A percentile compares a stretch with the other conserved stretches of the same genome.
Evolutionary conservation across 1,284 basidiomycete genomes (phyloP).

Genomic region (Cyathus olla): DNA sequence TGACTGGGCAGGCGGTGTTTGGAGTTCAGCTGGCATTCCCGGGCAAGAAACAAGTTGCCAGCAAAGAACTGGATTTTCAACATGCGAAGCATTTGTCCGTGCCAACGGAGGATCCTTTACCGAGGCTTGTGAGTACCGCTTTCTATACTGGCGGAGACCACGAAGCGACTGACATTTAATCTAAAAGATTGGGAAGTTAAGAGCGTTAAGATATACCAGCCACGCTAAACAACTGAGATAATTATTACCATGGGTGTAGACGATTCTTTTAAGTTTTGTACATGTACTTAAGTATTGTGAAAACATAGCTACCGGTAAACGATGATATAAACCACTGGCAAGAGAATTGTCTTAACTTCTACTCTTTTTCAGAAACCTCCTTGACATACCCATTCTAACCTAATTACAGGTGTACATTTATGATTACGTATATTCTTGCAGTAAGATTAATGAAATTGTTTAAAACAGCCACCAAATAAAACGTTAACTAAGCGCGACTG

Average conservation of each 20-base stretch:
- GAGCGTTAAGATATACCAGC: constrained; percentile 74
- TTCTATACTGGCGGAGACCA: background rate
- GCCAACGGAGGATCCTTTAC: constrained; percentile 76
- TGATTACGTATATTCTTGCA: background rate
- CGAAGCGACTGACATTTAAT: constrained; percentile 8
- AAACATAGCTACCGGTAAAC: too few species aligned
- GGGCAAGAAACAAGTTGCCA: constrained; percentile 88
- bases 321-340: too few species aligned
- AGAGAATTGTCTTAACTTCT: too few species aligned
- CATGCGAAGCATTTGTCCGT: constrained; percentile 82
- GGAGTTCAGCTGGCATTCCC: constrained; percentile 75
- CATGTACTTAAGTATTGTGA: too few species aligned
- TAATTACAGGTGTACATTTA: constrained; percentile 6
- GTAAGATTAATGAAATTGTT: too few species aligned
- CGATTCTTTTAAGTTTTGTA: too few species aligned
- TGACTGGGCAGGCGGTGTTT: constrained; percentile 89
- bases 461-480: background rate
- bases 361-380: too few species aligned
- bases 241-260: too few species aligned
- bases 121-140: constrained; percentile 78
- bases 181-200: constrained; percentile 80
- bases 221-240: too few species aligned
- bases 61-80: constrained; percentile 81
- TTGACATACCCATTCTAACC: too few species aligned
- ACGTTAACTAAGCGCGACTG: constrained; percentile 47